These are phyloP conservation scores for Jamesozyma gamospora DNA, from an alignment of 805 yeast species.

Conservation along the genomic window DNA sequence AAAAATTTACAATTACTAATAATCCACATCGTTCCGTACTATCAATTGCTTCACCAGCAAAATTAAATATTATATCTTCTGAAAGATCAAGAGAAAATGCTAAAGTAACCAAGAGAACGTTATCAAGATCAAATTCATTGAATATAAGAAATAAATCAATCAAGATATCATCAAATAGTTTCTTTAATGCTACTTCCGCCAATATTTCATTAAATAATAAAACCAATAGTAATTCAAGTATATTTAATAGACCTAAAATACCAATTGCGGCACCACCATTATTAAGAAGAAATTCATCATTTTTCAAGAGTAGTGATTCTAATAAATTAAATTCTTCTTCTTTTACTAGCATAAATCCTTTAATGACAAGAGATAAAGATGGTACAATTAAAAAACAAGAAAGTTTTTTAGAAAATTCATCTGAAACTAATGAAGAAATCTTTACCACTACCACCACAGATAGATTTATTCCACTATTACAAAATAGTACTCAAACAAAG, in stretches of 20 bases:
- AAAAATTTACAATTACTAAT: slow-evolving; percentile 8
- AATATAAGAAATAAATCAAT: slow-evolving; percentile 12
- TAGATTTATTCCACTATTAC: slow-evolving; percentile 53
- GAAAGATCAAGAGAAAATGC: slow-evolving; percentile 13
- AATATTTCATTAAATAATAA: not conserved
- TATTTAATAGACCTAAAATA: slow-evolving; percentile 19
- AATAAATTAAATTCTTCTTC: not conserved
- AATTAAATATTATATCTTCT: slow-evolving; percentile 34
- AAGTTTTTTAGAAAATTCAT: not conserved
- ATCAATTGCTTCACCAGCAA: slow-evolving; percentile 38
- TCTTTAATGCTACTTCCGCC: not conserved
- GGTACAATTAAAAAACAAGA: not conserved
- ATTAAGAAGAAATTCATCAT: slow-evolving; percentile 27
- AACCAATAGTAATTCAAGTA: not conserved
- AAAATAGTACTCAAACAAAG: slow-evolving; percentile 33
- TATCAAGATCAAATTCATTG: slow-evolving; percentile 20
- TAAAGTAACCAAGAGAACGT: slow-evolving; percentile 17
- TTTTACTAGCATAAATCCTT: not conserved
- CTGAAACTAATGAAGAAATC: slow-evolving; percentile 1
- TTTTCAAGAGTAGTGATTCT: slow-evolving; percentile 20
- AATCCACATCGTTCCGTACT: slow-evolving; percentile 30
- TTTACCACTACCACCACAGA: slow-evolving; percentile 30
- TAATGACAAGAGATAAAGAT: not conserved
- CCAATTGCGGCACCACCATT: slow-evolving; percentile 24
- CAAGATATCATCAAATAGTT: not conserved